phyloP scores from a whole-genome alignment of 2,329 filamentous ascomycete genomes.

The Pseudonectria buxi region DNA sequence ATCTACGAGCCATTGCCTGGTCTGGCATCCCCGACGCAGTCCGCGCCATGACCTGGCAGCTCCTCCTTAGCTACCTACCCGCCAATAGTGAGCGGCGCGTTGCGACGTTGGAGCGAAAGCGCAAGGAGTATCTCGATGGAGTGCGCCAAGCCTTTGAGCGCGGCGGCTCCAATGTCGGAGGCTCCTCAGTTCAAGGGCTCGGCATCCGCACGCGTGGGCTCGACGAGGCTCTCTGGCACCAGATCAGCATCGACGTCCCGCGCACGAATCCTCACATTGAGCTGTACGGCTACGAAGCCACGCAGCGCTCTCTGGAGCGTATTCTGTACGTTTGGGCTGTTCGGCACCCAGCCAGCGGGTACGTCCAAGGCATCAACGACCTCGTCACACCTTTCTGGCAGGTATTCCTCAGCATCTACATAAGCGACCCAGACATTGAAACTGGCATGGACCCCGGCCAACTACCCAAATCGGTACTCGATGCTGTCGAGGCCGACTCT shows the following conservation, averaged over 20 bases:
- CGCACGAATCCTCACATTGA: slow-evolving; percentile 94
- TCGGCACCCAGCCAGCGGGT: slow-evolving; percentile 91
- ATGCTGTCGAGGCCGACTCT: slow-evolving; percentile 94
- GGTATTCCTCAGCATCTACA: slow-evolving; percentile 90
- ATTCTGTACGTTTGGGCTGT: slow-evolving; percentile 98
- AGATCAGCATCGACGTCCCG: slow-evolving; percentile 97
- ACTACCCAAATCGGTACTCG: slow-evolving; percentile 79
- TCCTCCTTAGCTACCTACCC: slow-evolving; percentile 88
- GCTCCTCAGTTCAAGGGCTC: slow-evolving; percentile 38
- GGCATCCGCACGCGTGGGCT: slow-evolving; percentile 56
- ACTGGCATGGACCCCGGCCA: slow-evolving; percentile 96
- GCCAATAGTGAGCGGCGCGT: slow-evolving; percentile 94
- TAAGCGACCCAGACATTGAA: slow-evolving; percentile 88
- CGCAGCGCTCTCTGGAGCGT: slow-evolving; percentile 85
- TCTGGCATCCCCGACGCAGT: slow-evolving; percentile 92
- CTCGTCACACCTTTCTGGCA: slow-evolving; percentile 97
- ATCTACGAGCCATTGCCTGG: slow-evolving; percentile 83
- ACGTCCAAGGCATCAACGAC: slow-evolving; percentile 98
- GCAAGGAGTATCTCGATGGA: slow-evolving; percentile 93
- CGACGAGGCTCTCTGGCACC: slow-evolving; percentile 98
- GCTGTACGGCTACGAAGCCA: slow-evolving; percentile 92
- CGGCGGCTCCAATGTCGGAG: slow-evolving; percentile 40
- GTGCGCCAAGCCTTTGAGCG: slow-evolving; percentile 68
- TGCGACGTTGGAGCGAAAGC: slow-evolving; percentile 82
- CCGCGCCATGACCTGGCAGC: slow-evolving; percentile 97